Base-by-base conservation (phyloP, 768 basidiomycete genomes). In the Scleroderma citrinum region DNA sequence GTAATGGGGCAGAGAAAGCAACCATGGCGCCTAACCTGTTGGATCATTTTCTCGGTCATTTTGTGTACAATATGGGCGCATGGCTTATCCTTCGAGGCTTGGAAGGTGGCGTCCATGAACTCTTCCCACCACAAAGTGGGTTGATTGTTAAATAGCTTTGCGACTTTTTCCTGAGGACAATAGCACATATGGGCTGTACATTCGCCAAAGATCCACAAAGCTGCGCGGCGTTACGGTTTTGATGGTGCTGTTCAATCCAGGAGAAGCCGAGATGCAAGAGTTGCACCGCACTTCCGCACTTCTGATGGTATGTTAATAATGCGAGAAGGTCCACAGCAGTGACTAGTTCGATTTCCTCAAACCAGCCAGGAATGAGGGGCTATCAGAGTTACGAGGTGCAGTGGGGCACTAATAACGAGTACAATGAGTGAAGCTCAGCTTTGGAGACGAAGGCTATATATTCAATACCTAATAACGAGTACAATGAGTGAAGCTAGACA, bases 321-420 rank as follows among this genome's bases (percentile, higher is more conserved):
- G 46, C 36, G 14, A 66, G 61, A 4, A 70, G 46, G 23, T 60
- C 61, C 3, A 46, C 16, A 3, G 60, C 62, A 20, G 54, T 57
- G 20, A 71, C 59, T 32, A 61, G 11, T 1, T 45, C 46, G 7
- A 71, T 57, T 32, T 68, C 69, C 44, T 56, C 44, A n/a, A 61
- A 56, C 51, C 61, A 58, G 1, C 49, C 34, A 0, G 59, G 57
- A 8, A 58, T 44, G 35, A 65, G 49, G 0, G 68, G 57, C 19
- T 57, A n/a, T n/a, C n/a, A n/a, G n/a, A n/a, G n/a, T n/a, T n/a
- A n/a, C n/a, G n/a, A n/a, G n/a, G n/a, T n/a, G n/a, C n/a, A n/a
- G n/a, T n/a, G n/a, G n/a, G n/a, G n/a, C n/a, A n/a, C n/a, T n/a
- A n/a, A n/a, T n/a, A n/a, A n/a, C n/a, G n/a, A n/a, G n/a, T n/a